Evolutionary conservation across 2,329 filamentous ascomycete species (phyloP).

Genomic region (Fusarium dlaminii): DNA sequence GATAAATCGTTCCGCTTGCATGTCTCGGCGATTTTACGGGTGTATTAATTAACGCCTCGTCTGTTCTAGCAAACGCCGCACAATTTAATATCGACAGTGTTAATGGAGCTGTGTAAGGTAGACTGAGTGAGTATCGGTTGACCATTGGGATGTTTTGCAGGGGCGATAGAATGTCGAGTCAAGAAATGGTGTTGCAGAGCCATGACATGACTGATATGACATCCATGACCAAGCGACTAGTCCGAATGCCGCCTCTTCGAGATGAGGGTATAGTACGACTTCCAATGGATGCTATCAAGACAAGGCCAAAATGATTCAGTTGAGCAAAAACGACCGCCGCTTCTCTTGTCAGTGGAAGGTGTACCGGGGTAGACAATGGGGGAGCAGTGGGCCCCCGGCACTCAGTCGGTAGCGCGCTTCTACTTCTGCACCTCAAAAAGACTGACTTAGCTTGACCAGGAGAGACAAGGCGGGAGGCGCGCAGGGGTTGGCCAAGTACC

Average conservation of each 20-base stretch:
- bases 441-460: conserved; percentile 14
- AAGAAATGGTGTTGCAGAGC: conserved; percentile 6
- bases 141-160: conserved; percentile 13
- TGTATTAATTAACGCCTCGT: conserved; percentile 35
- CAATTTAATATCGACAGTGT: neutral
- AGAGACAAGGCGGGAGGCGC: conserved; percentile 31
- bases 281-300: conserved; percentile 3
- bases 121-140: neutral
- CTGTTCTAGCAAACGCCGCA: conserved; percentile 25
- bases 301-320: conserved; percentile 16
- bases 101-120: neutral
- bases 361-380: conserved; percentile 26
- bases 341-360: conserved; percentile 15
- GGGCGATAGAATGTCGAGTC: neutral
- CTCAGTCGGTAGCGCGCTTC: conserved; percentile 37
- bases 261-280: conserved; percentile 7
- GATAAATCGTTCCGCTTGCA: conserved; percentile 31
- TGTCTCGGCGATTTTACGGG: conserved; percentile 42
- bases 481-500: conserved; percentile 36
- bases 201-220: conserved; percentile 21
- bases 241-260: neutral
- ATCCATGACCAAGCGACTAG: conserved; percentile 11
- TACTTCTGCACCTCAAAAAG: conserved; percentile 20
- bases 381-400: conserved; percentile 36
- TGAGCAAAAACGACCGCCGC: conserved; percentile 14